phyloP scores from a whole-genome alignment of 2,329 filamentous ascomycete species.

The Alternaria sp. region DNA sequence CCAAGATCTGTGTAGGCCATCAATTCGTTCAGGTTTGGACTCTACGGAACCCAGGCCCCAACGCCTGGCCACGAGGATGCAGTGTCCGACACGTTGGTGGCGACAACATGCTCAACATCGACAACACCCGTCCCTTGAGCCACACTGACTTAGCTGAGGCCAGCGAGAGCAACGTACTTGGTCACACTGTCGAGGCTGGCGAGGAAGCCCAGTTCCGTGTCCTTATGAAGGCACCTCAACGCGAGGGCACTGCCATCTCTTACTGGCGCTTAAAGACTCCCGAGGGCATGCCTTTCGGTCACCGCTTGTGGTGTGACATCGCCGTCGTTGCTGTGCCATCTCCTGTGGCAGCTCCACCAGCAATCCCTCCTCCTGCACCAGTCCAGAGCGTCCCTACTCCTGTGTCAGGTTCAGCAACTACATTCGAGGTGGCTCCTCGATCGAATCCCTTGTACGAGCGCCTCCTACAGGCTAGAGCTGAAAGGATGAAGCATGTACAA shows the following conservation, averaged over 20 bases:
- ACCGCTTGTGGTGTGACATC: slow-evolving; percentile 95
- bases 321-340: slow-evolving; percentile 62
- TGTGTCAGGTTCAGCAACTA: slow-evolving; percentile 24
- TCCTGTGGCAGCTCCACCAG: slow-evolving; percentile 1
- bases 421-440: slow-evolving; percentile 24
- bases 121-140: slow-evolving; percentile 80
- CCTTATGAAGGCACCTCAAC: slow-evolving; percentile 79
- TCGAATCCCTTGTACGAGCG: slow-evolving; percentile 34
- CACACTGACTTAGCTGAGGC: slow-evolving; percentile 78
- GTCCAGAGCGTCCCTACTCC: slow-evolving; percentile 10
- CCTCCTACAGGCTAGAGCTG: slow-evolving; percentile 37
- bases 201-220: slow-evolving; percentile 84
- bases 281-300: slow-evolving; percentile 83
- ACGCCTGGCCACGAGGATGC: slow-evolving; percentile 86
- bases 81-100: slow-evolving; percentile 91
- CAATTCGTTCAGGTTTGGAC: slow-evolving; percentile 92
- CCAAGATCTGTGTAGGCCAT: slow-evolving; percentile 71
- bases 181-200: slow-evolving; percentile 73
- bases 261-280: slow-evolving; percentile 94
- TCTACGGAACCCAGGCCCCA: slow-evolving; percentile 81
- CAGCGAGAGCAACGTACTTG: slow-evolving; percentile 81
- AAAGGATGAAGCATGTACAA: slow-evolving; percentile 33
- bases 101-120: slow-evolving; percentile 94
- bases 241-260: slow-evolving; percentile 82
- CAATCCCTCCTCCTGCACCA: neutral